A percentile compares a stretch with the other conserved stretches of the same genome.
These are phyloP conservation scores for Eucalyptus pumila DNA, from an alignment of 345 rosid species.

Conservation along the genomic window DNA sequence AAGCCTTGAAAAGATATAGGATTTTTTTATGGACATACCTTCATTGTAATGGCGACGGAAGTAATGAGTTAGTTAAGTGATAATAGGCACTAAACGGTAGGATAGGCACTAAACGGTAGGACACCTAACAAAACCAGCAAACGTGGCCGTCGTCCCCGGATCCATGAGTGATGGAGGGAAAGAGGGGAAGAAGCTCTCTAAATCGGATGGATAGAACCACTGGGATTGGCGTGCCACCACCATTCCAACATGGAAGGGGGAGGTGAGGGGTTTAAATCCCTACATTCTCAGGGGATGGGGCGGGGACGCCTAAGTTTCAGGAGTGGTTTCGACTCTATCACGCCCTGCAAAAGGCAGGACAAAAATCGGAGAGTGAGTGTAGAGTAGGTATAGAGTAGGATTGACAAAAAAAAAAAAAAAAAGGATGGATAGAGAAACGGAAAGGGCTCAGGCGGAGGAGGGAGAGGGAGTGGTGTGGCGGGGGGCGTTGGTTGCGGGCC, in stretches of 20 bases:
- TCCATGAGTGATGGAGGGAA: too few relatives aligned
- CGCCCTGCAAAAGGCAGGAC: too few relatives aligned
- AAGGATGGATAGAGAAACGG: neutral
- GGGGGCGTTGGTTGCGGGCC: neutral
- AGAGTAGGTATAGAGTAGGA: too few relatives aligned
- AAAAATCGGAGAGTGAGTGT: too few relatives aligned
- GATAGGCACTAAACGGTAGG: neutral
- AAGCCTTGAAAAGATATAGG: neutral
- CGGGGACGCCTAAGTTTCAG: too few relatives aligned
- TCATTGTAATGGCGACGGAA: neutral
- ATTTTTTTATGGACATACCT: too few relatives aligned
- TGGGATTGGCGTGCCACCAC: too few relatives aligned
- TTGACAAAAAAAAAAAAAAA: too few relatives aligned
- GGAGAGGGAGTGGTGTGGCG: neutral
- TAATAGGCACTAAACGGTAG: neutral
- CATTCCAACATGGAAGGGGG: too few relatives aligned
- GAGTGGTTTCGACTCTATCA: too few relatives aligned
- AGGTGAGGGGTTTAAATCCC: too few relatives aligned
- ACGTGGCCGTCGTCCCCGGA: neutral
- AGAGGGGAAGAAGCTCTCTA: neutral
- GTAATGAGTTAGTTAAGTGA: neutral
- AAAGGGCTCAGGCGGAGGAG: conserved; percentile 4
- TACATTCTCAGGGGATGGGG: too few relatives aligned
- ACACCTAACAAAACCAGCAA: neutral
- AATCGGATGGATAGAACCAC: neutral